Percentiles rank a stretch among this genome's conserved stretches.
Evolutionary conservation across 495 filamentous ascomycete genomes (phyloP).

Genomic region (Neohortaea acidophila): DNA sequence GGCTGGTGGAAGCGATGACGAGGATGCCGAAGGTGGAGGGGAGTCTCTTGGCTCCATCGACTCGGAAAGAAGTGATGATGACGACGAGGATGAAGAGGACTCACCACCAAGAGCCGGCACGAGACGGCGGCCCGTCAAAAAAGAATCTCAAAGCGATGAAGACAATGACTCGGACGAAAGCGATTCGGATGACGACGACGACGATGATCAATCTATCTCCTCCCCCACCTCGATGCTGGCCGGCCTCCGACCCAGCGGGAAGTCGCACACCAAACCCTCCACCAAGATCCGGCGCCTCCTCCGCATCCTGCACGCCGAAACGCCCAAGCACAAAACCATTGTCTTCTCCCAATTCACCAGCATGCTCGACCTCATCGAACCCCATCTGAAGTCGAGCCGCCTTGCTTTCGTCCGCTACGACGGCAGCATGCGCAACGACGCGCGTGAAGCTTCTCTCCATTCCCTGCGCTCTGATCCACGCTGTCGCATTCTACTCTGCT

Average conservation of each 20-base stretch:
- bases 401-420: constrained; percentile 81
- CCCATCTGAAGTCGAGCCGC: constrained; percentile 59
- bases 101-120: constrained; percentile 13
- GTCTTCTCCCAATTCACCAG: constrained; percentile 96
- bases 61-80: constrained; percentile 30
- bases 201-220: constrained; percentile 14
- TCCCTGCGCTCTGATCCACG: constrained; percentile 55
- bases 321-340: constrained; percentile 74
- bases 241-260: neutral
- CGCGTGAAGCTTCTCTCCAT: constrained; percentile 70
- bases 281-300: constrained; percentile 83
- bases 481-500: constrained; percentile 73
- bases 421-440: constrained; percentile 87
- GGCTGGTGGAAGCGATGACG: constrained; percentile 69
- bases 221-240: neutral
- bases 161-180: constrained; percentile 27
- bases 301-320: constrained; percentile 64
- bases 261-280: constrained; percentile 44
- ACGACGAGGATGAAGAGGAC: constrained; percentile 25
- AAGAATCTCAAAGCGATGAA: constrained; percentile 25
- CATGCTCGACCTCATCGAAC: constrained; percentile 93
- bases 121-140: constrained; percentile 29
- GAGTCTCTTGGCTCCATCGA: constrained; percentile 60
- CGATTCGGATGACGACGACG: constrained; percentile 18
- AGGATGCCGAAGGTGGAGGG: constrained; percentile 72